phyloP scores from a whole-genome alignment of 2,329 filamentous ascomycete species.

The Raffaelea deltoideospora region DNA sequence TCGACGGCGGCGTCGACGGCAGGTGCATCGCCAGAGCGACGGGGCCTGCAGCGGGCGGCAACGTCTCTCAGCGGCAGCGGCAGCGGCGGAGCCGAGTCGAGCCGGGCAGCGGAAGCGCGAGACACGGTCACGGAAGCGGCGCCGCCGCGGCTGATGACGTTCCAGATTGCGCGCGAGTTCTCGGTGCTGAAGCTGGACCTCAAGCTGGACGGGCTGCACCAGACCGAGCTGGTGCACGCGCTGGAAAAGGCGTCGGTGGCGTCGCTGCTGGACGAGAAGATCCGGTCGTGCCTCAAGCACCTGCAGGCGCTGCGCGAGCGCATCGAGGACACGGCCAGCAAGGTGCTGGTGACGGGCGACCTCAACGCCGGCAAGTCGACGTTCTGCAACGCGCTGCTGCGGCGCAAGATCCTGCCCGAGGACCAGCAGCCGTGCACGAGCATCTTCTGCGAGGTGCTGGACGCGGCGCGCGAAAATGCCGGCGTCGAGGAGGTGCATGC shows the following conservation, averaged over 20 bases:
- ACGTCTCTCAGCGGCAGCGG: slow-evolving; percentile 55
- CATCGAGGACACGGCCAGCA: slow-evolving; percentile 94
- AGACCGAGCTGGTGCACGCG: slow-evolving; percentile 85
- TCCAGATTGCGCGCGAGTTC: slow-evolving; percentile 89
- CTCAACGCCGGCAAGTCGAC: slow-evolving; percentile 96
- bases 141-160: slow-evolving; percentile 75
- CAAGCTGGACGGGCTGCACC: slow-evolving; percentile 73
- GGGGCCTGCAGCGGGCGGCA: slow-evolving; percentile 39
- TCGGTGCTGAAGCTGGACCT: slow-evolving; percentile 90
- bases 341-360: slow-evolving; percentile 90
- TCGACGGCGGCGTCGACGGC: slow-evolving; percentile 11
- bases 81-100: slow-evolving; percentile 51
- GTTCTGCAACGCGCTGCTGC: slow-evolving; percentile 92
- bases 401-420: slow-evolving; percentile 84
- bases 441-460: slow-evolving; percentile 94
- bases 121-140: slow-evolving; percentile 27
- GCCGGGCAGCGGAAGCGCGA: slow-evolving; percentile 54
- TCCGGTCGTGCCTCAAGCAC: slow-evolving; percentile 85
- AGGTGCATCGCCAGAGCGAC: too few species aligned
- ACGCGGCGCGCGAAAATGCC: slow-evolving; percentile 79
- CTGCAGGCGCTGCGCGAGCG: slow-evolving; percentile 73
- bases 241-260: slow-evolving; percentile 86
- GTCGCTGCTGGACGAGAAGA: slow-evolving; percentile 81
- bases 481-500: slow-evolving; percentile 92
- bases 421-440: slow-evolving; percentile 97